Evolutionary conservation across 2,329 filamentous ascomycete species (phyloP).

Genomic region (Monosporascus sp.): DNA sequence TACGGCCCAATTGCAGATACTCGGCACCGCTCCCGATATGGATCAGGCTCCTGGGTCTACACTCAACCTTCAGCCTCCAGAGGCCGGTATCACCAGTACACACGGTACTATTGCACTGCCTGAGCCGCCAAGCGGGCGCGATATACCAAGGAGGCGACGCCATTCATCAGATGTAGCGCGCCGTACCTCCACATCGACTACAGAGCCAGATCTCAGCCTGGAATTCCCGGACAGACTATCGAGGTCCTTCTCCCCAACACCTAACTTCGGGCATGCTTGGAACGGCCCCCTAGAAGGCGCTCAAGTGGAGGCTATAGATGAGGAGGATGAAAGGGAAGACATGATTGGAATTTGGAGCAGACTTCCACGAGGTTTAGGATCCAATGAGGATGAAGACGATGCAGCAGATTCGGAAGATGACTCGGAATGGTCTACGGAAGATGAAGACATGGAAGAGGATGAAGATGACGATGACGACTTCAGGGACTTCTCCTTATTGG

Average conservation of each 20-base stretch:
- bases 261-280: constrained; percentile 14
- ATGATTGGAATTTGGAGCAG: constrained; percentile 56
- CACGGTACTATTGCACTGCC: constrained; percentile 5
- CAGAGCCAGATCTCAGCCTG: constrained; percentile 9
- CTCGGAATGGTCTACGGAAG: constrained; percentile 27
- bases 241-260: constrained; percentile 40
- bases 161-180: constrained; percentile 27
- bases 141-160: constrained; percentile 22
- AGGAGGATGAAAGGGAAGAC: constrained; percentile 49
- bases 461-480: constrained; percentile 44
- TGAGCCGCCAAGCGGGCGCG: constrained; percentile 15
- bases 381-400: constrained; percentile 29
- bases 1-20: constrained; percentile 59
- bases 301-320: constrained; percentile 21
- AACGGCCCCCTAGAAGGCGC: constrained; percentile 14
- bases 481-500: constrained; percentile 32
- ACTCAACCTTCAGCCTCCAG: constrained; percentile 13
- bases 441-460: constrained; percentile 43
- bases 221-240: constrained; percentile 36
- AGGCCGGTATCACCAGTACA: constrained; percentile 8
- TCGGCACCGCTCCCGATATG: constrained; percentile 35
- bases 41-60: constrained; percentile 13
- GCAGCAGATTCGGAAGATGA: constrained; percentile 17
- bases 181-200: constrained; percentile 4
- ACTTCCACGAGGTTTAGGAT: constrained; percentile 33